Evolutionary conservation across 306 rosid species (phyloP).

Genomic region (Sicyos baderoa): DNA sequence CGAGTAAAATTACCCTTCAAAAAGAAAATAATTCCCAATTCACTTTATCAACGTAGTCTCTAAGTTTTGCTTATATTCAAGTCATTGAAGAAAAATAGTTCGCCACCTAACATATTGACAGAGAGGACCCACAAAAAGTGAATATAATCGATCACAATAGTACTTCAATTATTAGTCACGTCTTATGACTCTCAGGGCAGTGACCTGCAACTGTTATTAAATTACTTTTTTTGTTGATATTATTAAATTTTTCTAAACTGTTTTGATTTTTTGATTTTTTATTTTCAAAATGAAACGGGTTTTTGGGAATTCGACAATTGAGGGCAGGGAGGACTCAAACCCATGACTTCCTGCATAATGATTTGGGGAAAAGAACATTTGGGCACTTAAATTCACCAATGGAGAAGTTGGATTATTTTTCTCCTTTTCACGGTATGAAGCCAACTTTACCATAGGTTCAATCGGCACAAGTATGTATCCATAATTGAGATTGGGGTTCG

Average conservation of each 20-base stretch:
- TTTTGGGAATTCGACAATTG: no score
- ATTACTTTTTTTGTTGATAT: background rate
- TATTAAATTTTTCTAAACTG: background rate
- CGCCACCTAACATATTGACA: background rate
- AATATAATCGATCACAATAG: background rate
- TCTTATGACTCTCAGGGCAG: background rate
- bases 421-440: no score
- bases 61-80: background rate
- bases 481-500: no score
- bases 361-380: no score
- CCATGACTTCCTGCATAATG: no score
- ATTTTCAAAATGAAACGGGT: no score
- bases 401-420: no score
- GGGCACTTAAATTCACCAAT: no score
- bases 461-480: no score
- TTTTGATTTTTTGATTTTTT: background rate
- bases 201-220: background rate
- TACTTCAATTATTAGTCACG: background rate
- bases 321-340: no score
- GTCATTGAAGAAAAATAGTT: background rate
- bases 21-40: background rate
- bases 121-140: background rate
- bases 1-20: background rate
- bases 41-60: background rate
- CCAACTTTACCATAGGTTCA: no score